phyloP scores from a whole-genome alignment of 2,329 filamentous ascomycete species.

The Corniculantispora saksenae region DNA sequence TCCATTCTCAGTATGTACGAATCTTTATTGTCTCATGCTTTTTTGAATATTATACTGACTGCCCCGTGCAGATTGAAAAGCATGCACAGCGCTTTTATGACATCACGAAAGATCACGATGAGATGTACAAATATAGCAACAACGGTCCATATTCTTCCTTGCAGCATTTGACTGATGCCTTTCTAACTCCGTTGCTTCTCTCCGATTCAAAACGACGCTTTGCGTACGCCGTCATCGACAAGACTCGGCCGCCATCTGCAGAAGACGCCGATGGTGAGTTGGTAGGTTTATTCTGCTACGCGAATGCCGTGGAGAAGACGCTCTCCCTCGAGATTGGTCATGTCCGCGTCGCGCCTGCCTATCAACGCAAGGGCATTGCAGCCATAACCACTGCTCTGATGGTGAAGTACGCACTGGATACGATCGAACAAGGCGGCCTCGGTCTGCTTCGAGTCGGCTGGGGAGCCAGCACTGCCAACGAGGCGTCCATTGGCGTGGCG shows the following conservation, averaged over 20 bases:
- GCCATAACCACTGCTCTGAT: not conserved
- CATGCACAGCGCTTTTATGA: conserved; percentile 10
- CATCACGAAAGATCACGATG: conserved; percentile 10
- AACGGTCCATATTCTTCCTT: not conserved
- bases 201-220: not conserved
- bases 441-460: conserved; percentile 4
- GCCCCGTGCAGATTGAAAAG: not conserved
- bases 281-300: conserved; percentile 6
- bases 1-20: not conserved
- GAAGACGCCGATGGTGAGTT: conserved; percentile 3
- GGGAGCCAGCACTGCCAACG: conserved; percentile 10
- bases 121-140: conserved; percentile 8
- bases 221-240: conserved; percentile 11
- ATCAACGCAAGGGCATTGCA: conserved; percentile 1
- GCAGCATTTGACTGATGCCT: not conserved
- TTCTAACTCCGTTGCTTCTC: not conserved
- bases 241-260: not conserved
- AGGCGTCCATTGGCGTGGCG: not conserved
- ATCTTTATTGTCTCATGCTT: not conserved
- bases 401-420: conserved; percentile 2
- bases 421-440: conserved; percentile 1
- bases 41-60: not conserved
- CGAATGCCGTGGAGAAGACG: not conserved
- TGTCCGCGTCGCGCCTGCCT: conserved; percentile 6
- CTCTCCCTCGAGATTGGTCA: conserved; percentile 7